Conservation (phyloP, 208 protist genomes). For the Leishmania guyanensis region DNA sequence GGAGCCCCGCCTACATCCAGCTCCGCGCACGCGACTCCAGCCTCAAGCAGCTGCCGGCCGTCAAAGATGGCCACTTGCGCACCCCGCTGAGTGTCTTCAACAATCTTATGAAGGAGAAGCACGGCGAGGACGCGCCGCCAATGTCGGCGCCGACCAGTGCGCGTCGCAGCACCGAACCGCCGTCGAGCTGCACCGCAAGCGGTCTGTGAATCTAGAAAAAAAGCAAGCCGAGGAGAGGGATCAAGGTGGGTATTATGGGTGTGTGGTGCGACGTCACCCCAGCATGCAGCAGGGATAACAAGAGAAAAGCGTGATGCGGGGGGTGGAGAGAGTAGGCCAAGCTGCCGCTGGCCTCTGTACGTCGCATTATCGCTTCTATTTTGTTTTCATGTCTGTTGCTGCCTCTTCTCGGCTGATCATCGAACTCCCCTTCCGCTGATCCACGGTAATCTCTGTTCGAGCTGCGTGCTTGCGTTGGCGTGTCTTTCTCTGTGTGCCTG, state of each 20-base stretch:
- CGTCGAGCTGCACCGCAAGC: conserved; percentile 33
- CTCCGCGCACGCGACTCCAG: conserved; percentile 42
- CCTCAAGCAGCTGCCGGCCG: conserved; percentile 54
- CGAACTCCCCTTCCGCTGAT: neutral
- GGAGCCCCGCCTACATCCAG: conserved; percentile 46
- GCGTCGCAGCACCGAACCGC: conserved; percentile 18
- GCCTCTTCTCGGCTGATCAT: neutral
- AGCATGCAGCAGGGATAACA: neutral
- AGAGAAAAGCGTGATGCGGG: neutral
- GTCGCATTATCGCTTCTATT: neutral
- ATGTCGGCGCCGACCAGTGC: conserved; percentile 27
- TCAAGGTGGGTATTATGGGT: neutral
- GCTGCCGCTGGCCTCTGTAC: neutral
- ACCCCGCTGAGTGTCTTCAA: conserved; percentile 83
- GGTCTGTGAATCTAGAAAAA: conserved; percentile 47
- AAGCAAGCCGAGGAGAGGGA: neutral
- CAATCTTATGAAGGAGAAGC: conserved; percentile 59
- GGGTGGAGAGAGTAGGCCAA: neutral
- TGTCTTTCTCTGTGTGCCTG: neutral
- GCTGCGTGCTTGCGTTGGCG: neutral
- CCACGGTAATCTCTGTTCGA: neutral
- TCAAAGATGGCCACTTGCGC: conserved; percentile 67
- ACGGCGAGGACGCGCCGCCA: conserved; percentile 49
- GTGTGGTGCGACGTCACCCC: neutral
- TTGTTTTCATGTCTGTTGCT: neutral